Evolutionary conservation across 495 filamentous ascomycete species (phyloP).

Genomic region (Hypoxylon rickii): DNA sequence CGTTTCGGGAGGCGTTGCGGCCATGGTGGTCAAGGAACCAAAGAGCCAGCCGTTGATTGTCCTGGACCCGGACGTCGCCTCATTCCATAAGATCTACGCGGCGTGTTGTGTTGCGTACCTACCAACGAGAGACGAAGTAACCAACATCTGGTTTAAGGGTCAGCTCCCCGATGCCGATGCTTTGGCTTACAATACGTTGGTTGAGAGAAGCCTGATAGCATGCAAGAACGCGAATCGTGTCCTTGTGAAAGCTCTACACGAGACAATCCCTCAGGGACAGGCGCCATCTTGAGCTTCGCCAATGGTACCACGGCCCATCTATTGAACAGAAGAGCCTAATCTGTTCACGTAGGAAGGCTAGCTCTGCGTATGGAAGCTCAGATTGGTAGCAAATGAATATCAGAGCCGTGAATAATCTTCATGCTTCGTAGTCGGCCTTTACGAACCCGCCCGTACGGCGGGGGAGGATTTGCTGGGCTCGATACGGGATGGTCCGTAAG

Average conservation of each 20-base stretch:
- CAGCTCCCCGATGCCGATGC: slow-evolving; percentile 48
- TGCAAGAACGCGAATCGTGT: slow-evolving; percentile 50
- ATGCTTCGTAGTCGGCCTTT: too few relatives aligned
- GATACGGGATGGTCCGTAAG: too few relatives aligned
- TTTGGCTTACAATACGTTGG: slow-evolving; percentile 45
- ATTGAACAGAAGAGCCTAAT: not conserved
- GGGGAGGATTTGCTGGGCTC: too few relatives aligned
- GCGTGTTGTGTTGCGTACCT: slow-evolving; percentile 92
- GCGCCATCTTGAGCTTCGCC: slow-evolving; percentile 22
- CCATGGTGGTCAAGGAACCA: slow-evolving; percentile 60
- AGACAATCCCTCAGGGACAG: slow-evolving; percentile 38
- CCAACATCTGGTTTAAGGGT: slow-evolving; percentile 92
- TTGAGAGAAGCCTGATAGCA: slow-evolving; percentile 50
- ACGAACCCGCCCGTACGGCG: too few relatives aligned
- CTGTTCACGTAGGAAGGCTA: too few relatives aligned
- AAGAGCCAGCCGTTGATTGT: slow-evolving; percentile 58
- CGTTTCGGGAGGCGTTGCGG: slow-evolving; percentile 86
- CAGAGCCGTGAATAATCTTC: too few relatives aligned
- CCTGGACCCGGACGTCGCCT: slow-evolving; percentile 81
- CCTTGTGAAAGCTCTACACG: slow-evolving; percentile 43
- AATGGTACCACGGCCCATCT: not conserved
- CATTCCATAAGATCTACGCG: slow-evolving; percentile 75
- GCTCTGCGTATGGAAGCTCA: too few relatives aligned
- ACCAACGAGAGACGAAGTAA: slow-evolving; percentile 85
- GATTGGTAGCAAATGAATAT: too few relatives aligned